Conservation (phyloP, 495 filamentous ascomycete species). For the Neurospora cerealis region DNA sequence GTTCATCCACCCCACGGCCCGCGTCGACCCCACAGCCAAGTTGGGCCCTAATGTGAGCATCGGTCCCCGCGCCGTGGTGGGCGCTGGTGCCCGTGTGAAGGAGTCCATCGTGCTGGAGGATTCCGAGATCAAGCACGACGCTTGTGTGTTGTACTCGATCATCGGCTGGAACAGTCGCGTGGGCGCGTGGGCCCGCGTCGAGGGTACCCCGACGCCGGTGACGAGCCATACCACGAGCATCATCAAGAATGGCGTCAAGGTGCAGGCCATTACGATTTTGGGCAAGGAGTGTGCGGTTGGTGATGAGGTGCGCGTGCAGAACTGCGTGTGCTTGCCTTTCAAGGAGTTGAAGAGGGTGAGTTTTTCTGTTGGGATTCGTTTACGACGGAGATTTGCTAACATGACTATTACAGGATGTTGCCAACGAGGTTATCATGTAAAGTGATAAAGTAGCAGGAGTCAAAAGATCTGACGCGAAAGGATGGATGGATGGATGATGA, state of each 20-base stretch:
- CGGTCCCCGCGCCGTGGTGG: slow-evolving; percentile 74
- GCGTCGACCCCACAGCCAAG: slow-evolving; percentile 90
- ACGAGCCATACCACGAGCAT: slow-evolving; percentile 89
- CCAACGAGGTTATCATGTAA: slow-evolving; percentile 97
- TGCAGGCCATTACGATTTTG: slow-evolving; percentile 96
- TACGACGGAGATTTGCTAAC: slow-evolving; percentile 25
- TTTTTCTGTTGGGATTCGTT: slow-evolving; percentile 10
- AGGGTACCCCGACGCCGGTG: slow-evolving; percentile 86
- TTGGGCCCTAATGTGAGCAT: slow-evolving; percentile 95
- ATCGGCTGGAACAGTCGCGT: slow-evolving; percentile 96
- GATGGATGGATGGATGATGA: background rate
- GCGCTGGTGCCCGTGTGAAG: slow-evolving; percentile 84
- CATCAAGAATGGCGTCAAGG: slow-evolving; percentile 94
- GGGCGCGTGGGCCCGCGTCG: slow-evolving; percentile 94
- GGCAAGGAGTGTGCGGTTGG: slow-evolving; percentile 94
- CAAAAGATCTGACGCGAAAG: background rate
- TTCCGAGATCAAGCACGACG: slow-evolving; percentile 91
- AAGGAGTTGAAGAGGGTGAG: slow-evolving; percentile 97
- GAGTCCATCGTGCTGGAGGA: slow-evolving; percentile 96
- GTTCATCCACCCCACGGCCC: slow-evolving; percentile 92
- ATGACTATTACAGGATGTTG: slow-evolving; percentile 53
- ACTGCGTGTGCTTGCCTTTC: slow-evolving; percentile 95
- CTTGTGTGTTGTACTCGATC: slow-evolving; percentile 91
- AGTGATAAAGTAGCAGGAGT: background rate
- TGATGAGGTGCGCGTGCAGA: slow-evolving; percentile 94